Base-by-base conservation (phyloP, 805 yeast species). In the Sugiyamaella mastotermitis region DNA sequence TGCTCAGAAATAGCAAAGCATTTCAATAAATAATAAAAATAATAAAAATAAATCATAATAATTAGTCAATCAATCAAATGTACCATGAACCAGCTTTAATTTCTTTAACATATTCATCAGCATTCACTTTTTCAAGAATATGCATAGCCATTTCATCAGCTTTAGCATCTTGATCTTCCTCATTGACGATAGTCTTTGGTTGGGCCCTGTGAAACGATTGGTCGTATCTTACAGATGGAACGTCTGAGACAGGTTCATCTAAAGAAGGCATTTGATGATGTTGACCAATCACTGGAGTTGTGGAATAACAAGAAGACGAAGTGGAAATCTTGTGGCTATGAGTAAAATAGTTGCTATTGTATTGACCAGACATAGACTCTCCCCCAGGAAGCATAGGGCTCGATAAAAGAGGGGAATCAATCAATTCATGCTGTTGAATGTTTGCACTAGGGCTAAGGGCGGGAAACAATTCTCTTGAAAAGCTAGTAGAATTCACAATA, bases 121-220 rank as follows among this genome's bases (percentile, higher is more conserved):
- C 46, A 32, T 45, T 41, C 29, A 58, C 62, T 33, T 52, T 48
- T 23, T 52, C 57, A 31, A 59, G 45, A 37, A 59, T 59, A 22
- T 52, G 41, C 49, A 51, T 52, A 17, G 64, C 63, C 56, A 58
- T 59, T 31, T 51, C 56, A 38, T 58, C 63, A 28, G 61, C 61
- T 5, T 31, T 43, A 17, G 44, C 49, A 25, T 49, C 58, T 22
- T 26, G 31, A 14, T 42, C 50, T 22, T 40, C 53, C 23, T 40
- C 45, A 17, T 32, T 21, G 21, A 34, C 14, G n/a, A 14, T 23
- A 35, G 30, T 11, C 24, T 28, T 18, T 21, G 31, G 47, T 31
- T 9, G 31, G 33, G 20, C 23, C 27, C 26, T 18, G 18, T n/a
- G 30, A 30, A 8, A 14, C 23, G 14, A 16, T 16, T 17, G 38